A percentile compares a stretch with the other conserved stretches of the same genome.
phyloP scores from a whole-genome alignment of 2,329 filamentous ascomycete species.

The Zalaria obscura region DNA sequence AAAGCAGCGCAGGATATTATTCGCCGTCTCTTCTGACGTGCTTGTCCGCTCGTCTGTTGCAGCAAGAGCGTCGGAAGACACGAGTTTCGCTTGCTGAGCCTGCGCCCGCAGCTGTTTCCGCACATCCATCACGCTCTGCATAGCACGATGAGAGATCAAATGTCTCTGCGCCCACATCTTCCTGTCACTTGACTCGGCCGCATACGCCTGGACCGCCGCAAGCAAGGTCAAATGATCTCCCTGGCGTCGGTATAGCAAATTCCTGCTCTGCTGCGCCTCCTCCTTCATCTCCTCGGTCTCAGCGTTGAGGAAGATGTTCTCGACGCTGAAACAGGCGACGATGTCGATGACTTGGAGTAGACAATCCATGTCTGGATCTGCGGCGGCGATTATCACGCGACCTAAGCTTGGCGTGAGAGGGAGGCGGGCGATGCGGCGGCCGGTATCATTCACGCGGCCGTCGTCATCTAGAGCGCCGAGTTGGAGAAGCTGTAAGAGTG shows the following conservation, averaged over 20 bases:
- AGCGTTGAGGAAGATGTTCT: conserved; percentile 47
- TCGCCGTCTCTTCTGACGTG: conserved; percentile 27
- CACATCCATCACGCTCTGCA: conserved; percentile 52
- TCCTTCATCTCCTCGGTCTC: conserved; percentile 47
- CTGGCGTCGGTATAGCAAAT: conserved; percentile 43
- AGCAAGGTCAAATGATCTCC: conserved; percentile 52
- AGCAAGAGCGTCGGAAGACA: conserved; percentile 9
- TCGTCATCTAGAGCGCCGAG: conserved; percentile 61
- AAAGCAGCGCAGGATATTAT: conserved; percentile 42
- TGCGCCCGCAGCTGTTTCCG: conserved; percentile 46
- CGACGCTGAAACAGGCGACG: conserved; percentile 50
- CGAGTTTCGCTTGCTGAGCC: conserved; percentile 32
- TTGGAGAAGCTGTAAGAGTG: conserved; percentile 63
- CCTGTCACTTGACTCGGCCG: conserved; percentile 41
- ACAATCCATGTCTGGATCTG: conserved; percentile 55
- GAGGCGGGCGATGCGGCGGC: conserved; percentile 65
- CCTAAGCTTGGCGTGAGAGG: conserved; percentile 72
- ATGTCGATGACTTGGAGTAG: conserved; percentile 77
- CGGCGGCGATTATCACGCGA: conserved; percentile 69
- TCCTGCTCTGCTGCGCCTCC: conserved; percentile 39
- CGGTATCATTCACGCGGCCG: conserved; percentile 59
- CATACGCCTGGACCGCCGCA: conserved; percentile 45
- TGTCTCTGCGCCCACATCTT: conserved; percentile 46
- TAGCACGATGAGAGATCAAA: conserved; percentile 47
- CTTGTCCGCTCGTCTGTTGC: conserved; percentile 2